Conservation (phyloP, 1,139 yeast species). For the Candida buenavistaensis region DNA sequence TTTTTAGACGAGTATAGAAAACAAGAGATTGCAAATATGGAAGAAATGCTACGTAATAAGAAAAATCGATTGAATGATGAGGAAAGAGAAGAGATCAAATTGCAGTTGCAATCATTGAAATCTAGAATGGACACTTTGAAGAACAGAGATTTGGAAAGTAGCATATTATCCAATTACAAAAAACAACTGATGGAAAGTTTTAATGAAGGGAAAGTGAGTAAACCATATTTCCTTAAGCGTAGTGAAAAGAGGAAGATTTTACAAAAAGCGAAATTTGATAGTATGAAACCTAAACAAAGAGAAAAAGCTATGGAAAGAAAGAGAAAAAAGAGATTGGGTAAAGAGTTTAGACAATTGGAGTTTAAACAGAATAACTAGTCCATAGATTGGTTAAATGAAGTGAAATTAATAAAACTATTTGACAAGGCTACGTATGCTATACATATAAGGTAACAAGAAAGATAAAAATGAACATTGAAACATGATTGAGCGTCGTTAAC, state of each 20-base stretch:
- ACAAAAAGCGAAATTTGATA: conserved; percentile 84
- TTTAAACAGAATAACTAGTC: conserved; percentile 32
- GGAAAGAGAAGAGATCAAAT: conserved; percentile 57
- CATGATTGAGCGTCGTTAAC: not conserved
- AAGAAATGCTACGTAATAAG: conserved; percentile 54
- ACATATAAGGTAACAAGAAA: conserved; percentile 1
- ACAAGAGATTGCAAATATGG: conserved; percentile 64
- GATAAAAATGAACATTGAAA: not conserved
- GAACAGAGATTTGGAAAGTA: conserved; percentile 71
- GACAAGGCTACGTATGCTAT: conserved; percentile 7
- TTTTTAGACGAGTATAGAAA: conserved; percentile 85
- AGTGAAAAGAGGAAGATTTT: conserved; percentile 82
- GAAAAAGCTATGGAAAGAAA: conserved; percentile 89
- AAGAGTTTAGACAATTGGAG: conserved; percentile 82
- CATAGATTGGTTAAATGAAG: conserved; percentile 1
- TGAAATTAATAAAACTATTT: conserved; percentile 8
- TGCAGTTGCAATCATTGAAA: conserved; percentile 58
- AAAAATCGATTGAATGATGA: conserved; percentile 45
- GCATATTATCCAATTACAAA: conserved; percentile 58
- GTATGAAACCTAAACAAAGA: conserved; percentile 79
- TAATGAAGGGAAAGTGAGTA: conserved; percentile 50
- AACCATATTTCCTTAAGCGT: conserved; percentile 67
- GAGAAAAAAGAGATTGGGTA: conserved; percentile 90
- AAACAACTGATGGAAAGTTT: conserved; percentile 44
- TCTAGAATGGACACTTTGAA: conserved; percentile 77